phyloP scores from a whole-genome alignment of 371 early-diverging fungal species.

The Mortierella sp. region DNA sequence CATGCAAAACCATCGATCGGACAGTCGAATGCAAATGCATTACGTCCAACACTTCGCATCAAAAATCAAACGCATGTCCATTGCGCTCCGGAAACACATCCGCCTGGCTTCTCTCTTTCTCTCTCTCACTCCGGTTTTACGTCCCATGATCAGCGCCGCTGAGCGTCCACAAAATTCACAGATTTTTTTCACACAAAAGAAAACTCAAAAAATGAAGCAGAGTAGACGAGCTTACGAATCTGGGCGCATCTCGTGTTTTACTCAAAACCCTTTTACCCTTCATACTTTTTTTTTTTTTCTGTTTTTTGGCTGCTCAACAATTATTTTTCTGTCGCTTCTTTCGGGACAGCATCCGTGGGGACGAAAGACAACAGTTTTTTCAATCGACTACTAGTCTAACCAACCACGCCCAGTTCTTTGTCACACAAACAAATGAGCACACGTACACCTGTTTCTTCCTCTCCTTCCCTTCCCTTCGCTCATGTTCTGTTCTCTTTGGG shows the following conservation, averaged over 20 bases:
- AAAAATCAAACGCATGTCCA: background rate
- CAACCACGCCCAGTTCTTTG: background rate
- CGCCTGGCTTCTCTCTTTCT: background rate
- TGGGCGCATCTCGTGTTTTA: background rate
- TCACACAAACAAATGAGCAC: constrained; percentile 2
- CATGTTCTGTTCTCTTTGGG: background rate
- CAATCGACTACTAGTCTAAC: background rate
- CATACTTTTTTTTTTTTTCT: background rate
- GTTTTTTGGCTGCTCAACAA: background rate
- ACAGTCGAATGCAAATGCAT: too few relatives aligned
- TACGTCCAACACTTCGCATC: background rate
- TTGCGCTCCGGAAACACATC: background rate
- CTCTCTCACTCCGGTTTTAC: background rate
- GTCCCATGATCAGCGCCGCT: background rate
- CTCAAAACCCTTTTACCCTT: background rate
- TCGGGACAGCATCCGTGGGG: constrained; percentile 22
- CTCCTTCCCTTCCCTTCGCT: too few relatives aligned
- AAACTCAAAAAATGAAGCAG: too few relatives aligned
- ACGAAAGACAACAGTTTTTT: too few relatives aligned
- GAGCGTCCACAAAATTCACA: background rate
- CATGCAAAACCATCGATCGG: too few relatives aligned
- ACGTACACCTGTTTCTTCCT: background rate
- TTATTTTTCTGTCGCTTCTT: background rate
- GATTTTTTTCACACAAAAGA: background rate
- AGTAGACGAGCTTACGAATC: background rate